Percentiles rank a stretch among this genome's conserved stretches.
Evolutionary conservation across 768 basidiomycete species (phyloP).

Genomic region (Tricholomella constricta): DNA sequence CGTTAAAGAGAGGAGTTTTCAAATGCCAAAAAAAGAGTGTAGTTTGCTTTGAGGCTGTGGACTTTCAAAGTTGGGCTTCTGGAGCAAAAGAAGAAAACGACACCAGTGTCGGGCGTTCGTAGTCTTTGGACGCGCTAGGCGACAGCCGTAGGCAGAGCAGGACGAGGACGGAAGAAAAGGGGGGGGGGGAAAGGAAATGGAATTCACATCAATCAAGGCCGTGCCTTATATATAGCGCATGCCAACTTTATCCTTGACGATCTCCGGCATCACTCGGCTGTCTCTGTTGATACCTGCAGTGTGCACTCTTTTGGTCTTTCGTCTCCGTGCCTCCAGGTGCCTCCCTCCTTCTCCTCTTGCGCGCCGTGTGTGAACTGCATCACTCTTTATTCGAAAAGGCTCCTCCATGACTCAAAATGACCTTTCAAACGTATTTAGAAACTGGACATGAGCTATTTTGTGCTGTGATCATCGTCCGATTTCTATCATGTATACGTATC

Average conservation of each 20-base stretch:
- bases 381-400: too few species aligned
- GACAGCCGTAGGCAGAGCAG: conserved; percentile 30
- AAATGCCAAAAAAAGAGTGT: conserved; percentile 27
- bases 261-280: conserved; percentile 17
- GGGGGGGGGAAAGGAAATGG: conserved; percentile 6
- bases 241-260: conserved; percentile 6
- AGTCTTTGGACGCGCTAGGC: conserved; percentile 48
- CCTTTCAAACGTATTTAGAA: too few species aligned
- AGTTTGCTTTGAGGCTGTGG: conserved; percentile 30
- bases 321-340: neutral
- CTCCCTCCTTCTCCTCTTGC: neutral
- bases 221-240: conserved; percentile 17
- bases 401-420: too few species aligned
- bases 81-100: conserved; percentile 44
- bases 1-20: conserved; percentile 23
- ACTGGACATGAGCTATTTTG: too few species aligned
- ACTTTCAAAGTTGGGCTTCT: conserved; percentile 24
- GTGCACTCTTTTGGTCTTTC: neutral
- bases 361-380: too few species aligned
- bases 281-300: conserved; percentile 5
- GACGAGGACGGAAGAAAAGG: conserved; percentile 8
- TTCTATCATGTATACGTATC: too few species aligned
- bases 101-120: conserved; percentile 56
- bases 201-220: conserved; percentile 4
- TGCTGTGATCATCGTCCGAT: too few species aligned